phyloP scores from a whole-genome alignment of 2,329 filamentous ascomycete genomes.

The Pochonia chlamydosporia region DNA sequence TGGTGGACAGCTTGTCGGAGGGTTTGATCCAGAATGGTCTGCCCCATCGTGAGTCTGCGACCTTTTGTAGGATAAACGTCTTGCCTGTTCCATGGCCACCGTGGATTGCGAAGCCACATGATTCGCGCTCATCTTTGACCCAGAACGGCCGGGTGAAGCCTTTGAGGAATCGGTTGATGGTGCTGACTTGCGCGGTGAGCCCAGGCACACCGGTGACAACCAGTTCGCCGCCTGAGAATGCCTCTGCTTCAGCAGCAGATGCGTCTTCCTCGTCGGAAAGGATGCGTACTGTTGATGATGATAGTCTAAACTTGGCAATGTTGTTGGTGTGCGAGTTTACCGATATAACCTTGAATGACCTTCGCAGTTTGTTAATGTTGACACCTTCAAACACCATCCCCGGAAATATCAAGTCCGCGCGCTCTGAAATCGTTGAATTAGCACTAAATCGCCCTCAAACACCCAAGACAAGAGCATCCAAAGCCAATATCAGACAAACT shows the following conservation, averaged over 20 bases:
- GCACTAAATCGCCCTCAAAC: too few species aligned
- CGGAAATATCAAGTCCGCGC: conserved; percentile 62
- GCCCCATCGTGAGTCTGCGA: conserved; percentile 65
- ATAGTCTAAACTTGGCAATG: conserved; percentile 37
- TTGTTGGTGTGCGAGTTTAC: conserved; percentile 47
- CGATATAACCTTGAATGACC: conserved; percentile 46
- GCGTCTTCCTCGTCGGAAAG: conserved; percentile 22
- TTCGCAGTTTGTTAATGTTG: conserved; percentile 21
- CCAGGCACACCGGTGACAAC: conserved; percentile 58
- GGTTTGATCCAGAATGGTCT: conserved; percentile 57
- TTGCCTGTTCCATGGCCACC: conserved; percentile 85
- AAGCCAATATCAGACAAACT: too few species aligned
- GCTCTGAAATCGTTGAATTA: conserved; percentile 30
- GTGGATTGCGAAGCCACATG: conserved; percentile 65
- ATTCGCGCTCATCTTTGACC: conserved; percentile 24
- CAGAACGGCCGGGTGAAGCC: conserved; percentile 41
- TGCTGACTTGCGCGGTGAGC: conserved; percentile 55
- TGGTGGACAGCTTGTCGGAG: conserved; percentile 48
- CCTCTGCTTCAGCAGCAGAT: conserved; percentile 8
- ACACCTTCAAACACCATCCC: conserved; percentile 66
- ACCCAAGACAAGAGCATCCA: too few species aligned
- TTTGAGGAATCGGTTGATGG: conserved; percentile 61
- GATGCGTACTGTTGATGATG: conserved; percentile 33
- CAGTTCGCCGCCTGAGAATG: conserved; percentile 26
- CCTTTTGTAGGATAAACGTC: conserved; percentile 62